Base-by-base conservation (phyloP, 371 early-diverging fungal genomes). In the Actinomortierella ambigua region DNA sequence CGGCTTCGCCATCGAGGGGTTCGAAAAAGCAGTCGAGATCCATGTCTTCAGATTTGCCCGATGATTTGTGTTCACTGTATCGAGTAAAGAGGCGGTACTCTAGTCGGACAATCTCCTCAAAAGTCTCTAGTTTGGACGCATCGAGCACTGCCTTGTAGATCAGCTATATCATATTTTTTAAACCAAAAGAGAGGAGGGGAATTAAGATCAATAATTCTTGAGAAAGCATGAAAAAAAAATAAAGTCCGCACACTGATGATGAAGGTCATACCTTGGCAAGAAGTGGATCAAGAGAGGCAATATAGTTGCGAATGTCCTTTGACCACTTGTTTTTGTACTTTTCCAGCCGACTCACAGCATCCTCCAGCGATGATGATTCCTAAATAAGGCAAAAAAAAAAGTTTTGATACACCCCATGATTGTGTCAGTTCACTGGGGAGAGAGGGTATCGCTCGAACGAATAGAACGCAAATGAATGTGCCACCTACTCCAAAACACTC, bases 401-500 rank as follows among this genome's bases (percentile, higher is more conserved):
- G n/a, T n/a, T n/a, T n/a, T n/a, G n/a, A n/a, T n/a, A n/a, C n/a
- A n/a, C n/a, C n/a, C n/a, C n/a, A n/a, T n/a, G n/a, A n/a, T n/a
- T n/a, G n/a, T n/a, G n/a, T n/a, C n/a, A n/a, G n/a, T n/a, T n/a
- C n/a, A n/a, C n/a, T n/a, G n/a, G n/a, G n/a, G n/a, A n/a, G n/a
- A n/a, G n/a, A n/a, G n/a, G n/a, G n/a, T n/a, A n/a, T n/a, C n/a
- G n/a, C n/a, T n/a, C n/a, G n/a, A n/a, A n/a, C n/a, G n/a, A n/a
- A n/a, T n/a, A n/a, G n/a, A n/a, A n/a, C n/a, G n/a, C n/a, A n/a
- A n/a, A n/a, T n/a, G n/a, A n/a, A n/a, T n/a, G n/a, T 34, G 4
- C 0, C 39, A 58, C 77, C 65, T 78, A 80, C 84, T 11, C 78
- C 82, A 81, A 84, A 84, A 18, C 78, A 70, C 24, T 63, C 58